Evolutionary conservation across 2,329 filamentous ascomycete genomes (phyloP).

Genomic region (Dryadomyces quercus-mongolicae): DNA sequence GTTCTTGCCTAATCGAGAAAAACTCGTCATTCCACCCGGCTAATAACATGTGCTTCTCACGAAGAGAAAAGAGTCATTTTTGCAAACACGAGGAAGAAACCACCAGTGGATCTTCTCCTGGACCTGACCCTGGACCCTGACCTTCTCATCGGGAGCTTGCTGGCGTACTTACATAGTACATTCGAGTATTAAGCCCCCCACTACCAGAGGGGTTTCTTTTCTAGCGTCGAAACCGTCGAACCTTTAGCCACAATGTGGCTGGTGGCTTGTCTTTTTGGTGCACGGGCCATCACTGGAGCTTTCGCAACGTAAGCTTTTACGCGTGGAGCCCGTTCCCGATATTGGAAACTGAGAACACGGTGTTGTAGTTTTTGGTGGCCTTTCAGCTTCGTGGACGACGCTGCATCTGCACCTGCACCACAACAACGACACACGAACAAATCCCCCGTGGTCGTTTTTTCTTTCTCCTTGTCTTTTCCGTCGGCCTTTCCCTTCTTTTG

Average conservation of each 20-base stretch:
- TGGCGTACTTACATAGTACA: too few relatives aligned
- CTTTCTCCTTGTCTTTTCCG: not conserved
- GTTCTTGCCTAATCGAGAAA: not conserved
- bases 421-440: not conserved
- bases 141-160: too few relatives aligned
- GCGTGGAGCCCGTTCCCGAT: constrained; percentile 5
- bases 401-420: not conserved
- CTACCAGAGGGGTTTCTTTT: not conserved
- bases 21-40: too few relatives aligned
- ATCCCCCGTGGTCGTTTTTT: not conserved
- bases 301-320: constrained; percentile 25
- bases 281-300: constrained; percentile 11
- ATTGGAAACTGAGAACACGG: constrained; percentile 16
- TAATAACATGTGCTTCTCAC: too few relatives aligned
- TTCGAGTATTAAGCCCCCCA: not conserved
- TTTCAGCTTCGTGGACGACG: constrained; percentile 1
- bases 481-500: not conserved
- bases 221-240: not conserved
- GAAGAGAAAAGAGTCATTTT: too few relatives aligned
- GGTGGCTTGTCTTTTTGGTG: constrained; percentile 1
- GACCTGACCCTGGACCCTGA: too few relatives aligned
- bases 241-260: not conserved
- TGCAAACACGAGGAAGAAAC: too few relatives aligned
- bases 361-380: constrained; percentile 15
- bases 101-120: too few relatives aligned